phyloP scores from a whole-genome alignment of 108 stramenopile genomes.

The Stephanodiscus minutulus region DNA sequence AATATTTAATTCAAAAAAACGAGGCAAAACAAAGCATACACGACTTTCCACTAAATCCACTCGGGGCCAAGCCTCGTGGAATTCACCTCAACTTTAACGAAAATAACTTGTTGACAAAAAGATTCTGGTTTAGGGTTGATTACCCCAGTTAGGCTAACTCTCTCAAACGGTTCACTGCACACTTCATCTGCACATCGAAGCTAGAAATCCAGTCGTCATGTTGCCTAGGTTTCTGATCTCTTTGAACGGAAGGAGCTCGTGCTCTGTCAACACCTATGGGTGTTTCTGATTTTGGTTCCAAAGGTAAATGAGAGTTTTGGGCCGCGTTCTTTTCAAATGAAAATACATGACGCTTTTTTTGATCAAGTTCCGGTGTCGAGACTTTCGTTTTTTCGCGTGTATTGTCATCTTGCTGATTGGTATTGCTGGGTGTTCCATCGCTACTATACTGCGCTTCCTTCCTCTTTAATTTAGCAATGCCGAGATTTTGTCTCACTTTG shows the following conservation, averaged over 20 bases:
- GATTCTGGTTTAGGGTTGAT: too few relatives aligned
- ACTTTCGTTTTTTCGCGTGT: neutral
- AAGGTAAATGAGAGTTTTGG: neutral
- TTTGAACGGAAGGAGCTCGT: neutral
- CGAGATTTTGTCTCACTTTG: constrained; percentile 7
- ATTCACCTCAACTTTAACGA: too few relatives aligned
- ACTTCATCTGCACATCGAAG: constrained; percentile 39
- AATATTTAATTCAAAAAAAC: too few relatives aligned
- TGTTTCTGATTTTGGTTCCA: neutral
- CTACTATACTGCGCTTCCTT: neutral
- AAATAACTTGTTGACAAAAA: too few relatives aligned
- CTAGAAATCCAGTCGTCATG: constrained; percentile 34
- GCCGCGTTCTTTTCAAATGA: constrained; percentile 23
- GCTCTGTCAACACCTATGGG: neutral
- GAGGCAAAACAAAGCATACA: too few relatives aligned
- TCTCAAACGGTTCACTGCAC: constrained; percentile 19
- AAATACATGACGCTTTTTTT: constrained; percentile 24
- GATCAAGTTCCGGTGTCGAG: neutral
- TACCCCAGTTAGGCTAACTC: constrained; percentile 11
- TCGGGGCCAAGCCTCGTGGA: too few relatives aligned
- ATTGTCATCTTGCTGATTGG: neutral
- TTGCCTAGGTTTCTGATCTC: neutral
- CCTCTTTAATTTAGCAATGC: constrained; percentile 9
- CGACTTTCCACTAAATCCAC: too few relatives aligned
- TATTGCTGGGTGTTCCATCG: neutral